These are phyloP conservation scores for Camellia japonica DNA, from an alignment of 148 eudicot species.

Conservation along the genomic window DNA sequence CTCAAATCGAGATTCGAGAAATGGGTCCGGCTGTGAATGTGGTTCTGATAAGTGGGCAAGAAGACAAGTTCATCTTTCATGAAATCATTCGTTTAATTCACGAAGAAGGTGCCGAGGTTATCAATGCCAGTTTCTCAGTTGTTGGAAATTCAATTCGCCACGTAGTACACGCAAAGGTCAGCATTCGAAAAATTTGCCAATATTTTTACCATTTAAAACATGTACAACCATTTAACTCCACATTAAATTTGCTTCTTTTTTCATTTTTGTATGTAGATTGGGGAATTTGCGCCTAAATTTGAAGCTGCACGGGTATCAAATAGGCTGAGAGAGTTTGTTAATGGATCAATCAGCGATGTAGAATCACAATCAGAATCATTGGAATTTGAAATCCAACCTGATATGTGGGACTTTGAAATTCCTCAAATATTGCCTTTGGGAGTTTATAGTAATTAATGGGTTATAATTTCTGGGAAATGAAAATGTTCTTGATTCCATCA, in stretches of 20 bases:
- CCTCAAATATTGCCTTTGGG: not conserved
- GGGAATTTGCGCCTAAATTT: constrained; percentile 15
- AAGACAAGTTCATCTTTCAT: constrained; percentile 40
- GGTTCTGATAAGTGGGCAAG: constrained; percentile 38
- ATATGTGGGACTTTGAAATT: constrained; percentile 17
- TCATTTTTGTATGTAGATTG: constrained; percentile 21
- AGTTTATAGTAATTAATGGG: not conserved
- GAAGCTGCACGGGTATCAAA: constrained; percentile 26
- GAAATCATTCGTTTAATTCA: constrained; percentile 44
- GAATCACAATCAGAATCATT: constrained; percentile 18
- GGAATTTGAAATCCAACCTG: constrained; percentile 27
- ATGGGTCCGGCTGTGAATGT: constrained; percentile 40
- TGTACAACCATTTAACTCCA: no score
- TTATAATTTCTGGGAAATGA: not conserved
- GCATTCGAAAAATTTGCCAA: not conserved
- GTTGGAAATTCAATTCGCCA: constrained; percentile 47
- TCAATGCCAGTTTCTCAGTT: constrained; percentile 49
- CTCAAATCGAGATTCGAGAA: constrained; percentile 43
- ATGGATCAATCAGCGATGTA: constrained; percentile 16
- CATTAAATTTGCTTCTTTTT: not conserved
- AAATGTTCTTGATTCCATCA: not conserved
- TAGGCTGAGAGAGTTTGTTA: constrained; percentile 27
- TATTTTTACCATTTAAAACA: not conserved
- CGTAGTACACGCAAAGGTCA: constrained; percentile 55
- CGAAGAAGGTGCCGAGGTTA: constrained; percentile 57